A percentile compares a stretch with the other conserved stretches of the same genome.
phyloP scores from a whole-genome alignment of 345 rosid genomes.

The Syzygium jambos region DNA sequence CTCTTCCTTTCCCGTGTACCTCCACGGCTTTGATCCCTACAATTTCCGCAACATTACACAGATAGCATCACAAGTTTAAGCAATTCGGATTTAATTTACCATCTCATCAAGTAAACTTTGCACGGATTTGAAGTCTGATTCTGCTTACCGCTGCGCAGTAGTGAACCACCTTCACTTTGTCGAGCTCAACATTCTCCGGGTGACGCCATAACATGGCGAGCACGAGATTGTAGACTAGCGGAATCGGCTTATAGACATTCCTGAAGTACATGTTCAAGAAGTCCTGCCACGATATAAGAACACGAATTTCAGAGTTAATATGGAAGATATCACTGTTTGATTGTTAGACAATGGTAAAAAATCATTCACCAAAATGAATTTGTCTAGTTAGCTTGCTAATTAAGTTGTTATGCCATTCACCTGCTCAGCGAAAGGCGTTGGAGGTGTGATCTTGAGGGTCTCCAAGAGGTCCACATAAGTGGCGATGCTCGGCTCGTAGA shows the following conservation, averaged over 20 bases:
- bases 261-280: slow-evolving; percentile 71
- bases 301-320: not conserved
- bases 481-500: slow-evolving; percentile 46
- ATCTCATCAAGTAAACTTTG: not conserved
- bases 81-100: not conserved
- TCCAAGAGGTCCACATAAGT: slow-evolving; percentile 40
- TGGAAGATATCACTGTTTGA: not conserved
- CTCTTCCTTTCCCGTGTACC: slow-evolving; percentile 70
- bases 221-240: slow-evolving; percentile 58
- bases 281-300: slow-evolving; percentile 29
- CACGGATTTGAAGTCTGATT: not conserved
- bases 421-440: slow-evolving; percentile 87
- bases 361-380: not conserved
- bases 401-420: slow-evolving; percentile 7
- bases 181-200: slow-evolving; percentile 69
- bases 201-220: slow-evolving; percentile 94
- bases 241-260: slow-evolving; percentile 60
- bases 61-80: not conserved
- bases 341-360: not conserved
- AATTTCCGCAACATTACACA: not conserved
- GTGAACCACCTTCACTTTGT: slow-evolving; percentile 66
- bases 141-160: slow-evolving; percentile 73
- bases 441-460: slow-evolving; percentile 35
- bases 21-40: slow-evolving; percentile 95
- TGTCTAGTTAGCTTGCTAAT: not conserved